These are phyloP conservation scores for Elaeis oleifera DNA, from an alignment of 202 grass and related monocot species.

Conservation along the genomic window DNA sequence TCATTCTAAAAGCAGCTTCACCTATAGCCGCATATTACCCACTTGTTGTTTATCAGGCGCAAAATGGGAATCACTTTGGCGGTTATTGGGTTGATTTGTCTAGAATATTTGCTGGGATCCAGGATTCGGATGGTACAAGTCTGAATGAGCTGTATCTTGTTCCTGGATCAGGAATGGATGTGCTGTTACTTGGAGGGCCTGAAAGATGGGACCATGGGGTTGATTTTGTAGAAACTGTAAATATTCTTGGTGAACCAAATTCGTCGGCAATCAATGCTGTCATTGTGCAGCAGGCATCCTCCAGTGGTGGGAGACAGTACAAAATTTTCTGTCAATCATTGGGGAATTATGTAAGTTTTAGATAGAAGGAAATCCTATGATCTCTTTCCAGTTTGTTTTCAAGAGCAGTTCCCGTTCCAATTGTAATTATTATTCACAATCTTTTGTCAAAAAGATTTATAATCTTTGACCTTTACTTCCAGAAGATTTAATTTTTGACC, in stretches of 20 bases:
- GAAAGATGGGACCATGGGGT: conserved; percentile 60
- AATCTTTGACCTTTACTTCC: conserved; percentile 3
- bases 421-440: not conserved
- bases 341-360: conserved; percentile 71
- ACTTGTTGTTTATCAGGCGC: conserved; percentile 67
- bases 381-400: not conserved
- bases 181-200: conserved; percentile 78
- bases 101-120: conserved; percentile 30
- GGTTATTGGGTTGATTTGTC: conserved; percentile 84
- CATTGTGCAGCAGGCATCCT: conserved; percentile 54
- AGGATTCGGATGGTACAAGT: conserved; percentile 36
- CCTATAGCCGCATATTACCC: conserved; percentile 74
- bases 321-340: conserved; percentile 62
- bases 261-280: conserved; percentile 28
- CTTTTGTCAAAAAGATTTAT: conserved; percentile 1
- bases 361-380: not conserved
- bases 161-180: conserved; percentile 85
- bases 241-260: conserved; percentile 43
- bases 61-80: conserved; percentile 74
- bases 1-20: conserved; percentile 56
- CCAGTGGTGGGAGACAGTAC: conserved; percentile 28
- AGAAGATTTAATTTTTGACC: conserved; percentile 19
- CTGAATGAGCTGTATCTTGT: conserved; percentile 70
- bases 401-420: conserved; percentile 8
- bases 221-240: conserved; percentile 70